Evolutionary conservation across 176 grass and related monocot species (phyloP), one percentile per base, ranked within the genome.

Genomic region (Ampelocalamus luodianensis): DNA sequence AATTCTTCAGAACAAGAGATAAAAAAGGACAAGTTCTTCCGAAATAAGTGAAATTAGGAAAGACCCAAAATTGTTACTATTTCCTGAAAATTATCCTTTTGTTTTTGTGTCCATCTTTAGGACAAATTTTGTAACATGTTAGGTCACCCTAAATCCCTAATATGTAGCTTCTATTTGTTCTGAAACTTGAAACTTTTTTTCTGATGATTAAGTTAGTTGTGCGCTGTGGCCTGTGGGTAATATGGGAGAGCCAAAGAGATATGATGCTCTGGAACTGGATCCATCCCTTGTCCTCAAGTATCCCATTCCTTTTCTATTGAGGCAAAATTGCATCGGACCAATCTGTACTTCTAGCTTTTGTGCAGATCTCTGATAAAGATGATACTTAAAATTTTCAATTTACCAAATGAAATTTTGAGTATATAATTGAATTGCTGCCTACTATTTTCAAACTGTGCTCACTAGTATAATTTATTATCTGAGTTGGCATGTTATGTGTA

Each of bases 401-500:
- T 56, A 6, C 40, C 17, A 61, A 61, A 45, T 59, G 8, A 60
- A 72, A 18, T 13, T 34, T 72, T 62, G 22, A 42, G 27, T 23
- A 24, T 44, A 63, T 43, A 73, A 4, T 83, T 48, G 51, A 49
- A 64, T 17, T 75, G 2, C 8, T 18, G 2, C 50, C 9, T 56
- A 1, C 17, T 75, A n/a, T 56, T 56, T 76, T 76, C 29, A 20
- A 67, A 38, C 6, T 10, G 4, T 56, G 15, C 50, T 38, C 4
- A 20, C 45, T 1, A 48, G 51, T 72, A 36, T 58, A 72, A 34
- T 60, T 27, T 44, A 69, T 72, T 62, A 64, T 50, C 17, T 63
- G 18, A 16, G 42, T 83, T 83, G 42, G 27, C 42, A 74, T 83
- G 80, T 3, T 82, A n/a, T 40, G 11, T 60, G 56, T 62, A 37